Conservation (phyloP, 2,329 filamentous ascomycete genomes). For the Ophiostoma ips region DNA sequence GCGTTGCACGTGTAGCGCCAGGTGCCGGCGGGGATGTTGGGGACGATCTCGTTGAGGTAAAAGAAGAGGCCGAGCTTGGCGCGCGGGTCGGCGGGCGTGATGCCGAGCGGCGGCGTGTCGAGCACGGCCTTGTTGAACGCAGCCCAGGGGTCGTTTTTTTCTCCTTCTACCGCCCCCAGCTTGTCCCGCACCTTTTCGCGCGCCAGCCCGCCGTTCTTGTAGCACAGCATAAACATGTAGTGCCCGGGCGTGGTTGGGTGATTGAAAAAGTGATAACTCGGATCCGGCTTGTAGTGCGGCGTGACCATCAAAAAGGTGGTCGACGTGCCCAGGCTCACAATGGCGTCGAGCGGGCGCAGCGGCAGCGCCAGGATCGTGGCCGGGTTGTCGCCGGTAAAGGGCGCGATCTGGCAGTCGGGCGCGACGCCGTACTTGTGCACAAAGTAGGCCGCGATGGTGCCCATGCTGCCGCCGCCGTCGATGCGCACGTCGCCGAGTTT, state of each 20-base stretch:
- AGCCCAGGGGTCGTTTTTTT: conserved; percentile 51
- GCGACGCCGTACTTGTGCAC: conserved; percentile 64
- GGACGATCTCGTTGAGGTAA: conserved; percentile 86
- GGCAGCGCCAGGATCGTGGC: conserved; percentile 87
- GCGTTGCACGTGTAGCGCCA: conserved; percentile 60
- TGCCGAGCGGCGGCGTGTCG: conserved; percentile 53
- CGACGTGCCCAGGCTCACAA: conserved; percentile 86
- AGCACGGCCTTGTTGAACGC: conserved; percentile 65
- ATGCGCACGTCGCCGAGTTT: conserved; percentile 71
- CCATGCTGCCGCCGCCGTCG: conserved; percentile 70
- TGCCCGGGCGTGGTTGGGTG: conserved; percentile 80
- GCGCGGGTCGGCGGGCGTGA: conserved; percentile 19
- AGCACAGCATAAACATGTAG: conserved; percentile 99
- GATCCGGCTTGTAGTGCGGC: conserved; percentile 76
- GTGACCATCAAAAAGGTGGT: conserved; percentile 98
- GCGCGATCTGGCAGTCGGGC: conserved; percentile 58
- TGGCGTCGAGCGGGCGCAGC: conserved; percentile 75
- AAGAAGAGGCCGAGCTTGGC: conserved; percentile 91
- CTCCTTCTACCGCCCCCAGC: conserved; percentile 36
- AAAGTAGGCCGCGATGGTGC: conserved; percentile 66
- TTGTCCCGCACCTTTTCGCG: conserved; percentile 79
- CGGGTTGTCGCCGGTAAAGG: conserved; percentile 93
- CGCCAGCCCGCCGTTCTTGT: conserved; percentile 93
- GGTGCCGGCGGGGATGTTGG: conserved; percentile 71
- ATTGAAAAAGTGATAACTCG: conserved; percentile 95